A percentile compares a stretch with the other conserved stretches of the same genome.
phyloP scores from a whole-genome alignment of 768 basidiomycete species.

The Lactarius hatsudake region DNA sequence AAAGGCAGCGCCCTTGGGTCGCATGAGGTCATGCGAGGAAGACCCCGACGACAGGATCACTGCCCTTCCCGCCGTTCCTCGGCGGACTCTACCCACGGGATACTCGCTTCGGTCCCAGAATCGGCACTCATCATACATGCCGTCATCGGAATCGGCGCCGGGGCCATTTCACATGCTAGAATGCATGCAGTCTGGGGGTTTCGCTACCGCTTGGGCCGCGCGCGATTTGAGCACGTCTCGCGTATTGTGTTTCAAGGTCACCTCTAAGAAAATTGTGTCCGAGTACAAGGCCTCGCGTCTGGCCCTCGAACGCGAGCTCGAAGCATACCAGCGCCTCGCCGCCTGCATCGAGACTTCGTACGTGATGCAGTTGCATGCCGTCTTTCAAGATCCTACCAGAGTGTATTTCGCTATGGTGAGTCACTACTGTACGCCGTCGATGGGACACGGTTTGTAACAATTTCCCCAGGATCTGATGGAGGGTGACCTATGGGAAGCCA shows the following conservation, averaged over 20 bases:
- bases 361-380: constrained; percentile 27
- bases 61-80: constrained; percentile 17
- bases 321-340: constrained; percentile 27
- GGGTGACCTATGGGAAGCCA: constrained; percentile 23
- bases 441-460: neutral
- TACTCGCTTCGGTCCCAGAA: constrained; percentile 25
- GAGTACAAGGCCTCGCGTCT: constrained; percentile 20
- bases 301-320: constrained; percentile 26
- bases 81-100: constrained; percentile 15
- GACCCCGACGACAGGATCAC: constrained; percentile 10
- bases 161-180: constrained; percentile 28
- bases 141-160: constrained; percentile 16
- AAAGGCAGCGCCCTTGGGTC: constrained; percentile 3
- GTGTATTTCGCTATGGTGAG: constrained; percentile 27
- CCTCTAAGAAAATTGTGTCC: constrained; percentile 21
- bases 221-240: constrained; percentile 26
- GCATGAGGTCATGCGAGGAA: constrained; percentile 20
- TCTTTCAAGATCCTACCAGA: constrained; percentile 22
- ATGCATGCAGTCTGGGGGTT: constrained; percentile 21
- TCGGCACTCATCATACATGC: constrained; percentile 22
- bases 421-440: neutral
- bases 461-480: constrained; percentile 27
- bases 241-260: constrained; percentile 22
- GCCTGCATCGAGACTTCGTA: constrained; percentile 25
- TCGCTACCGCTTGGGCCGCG: constrained; percentile 25